phyloP scores from a whole-genome alignment of 495 filamentous ascomycete genomes.

The Jackrogersella minutella region DNA sequence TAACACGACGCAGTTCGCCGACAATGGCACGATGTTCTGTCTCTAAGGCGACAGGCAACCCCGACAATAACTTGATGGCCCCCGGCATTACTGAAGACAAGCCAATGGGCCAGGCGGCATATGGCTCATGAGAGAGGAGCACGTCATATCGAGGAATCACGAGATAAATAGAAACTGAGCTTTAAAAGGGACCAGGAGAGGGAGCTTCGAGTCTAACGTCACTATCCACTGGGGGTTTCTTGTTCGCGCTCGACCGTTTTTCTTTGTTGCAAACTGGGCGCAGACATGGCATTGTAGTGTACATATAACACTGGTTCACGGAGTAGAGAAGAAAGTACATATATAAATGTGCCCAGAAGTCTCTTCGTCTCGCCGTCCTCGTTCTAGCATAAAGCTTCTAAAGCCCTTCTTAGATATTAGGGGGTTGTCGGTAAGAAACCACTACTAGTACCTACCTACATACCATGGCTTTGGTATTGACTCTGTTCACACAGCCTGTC shows the following conservation, averaged over 20 bases:
- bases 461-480: too few species aligned
- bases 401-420: too few species aligned
- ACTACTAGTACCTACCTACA: too few species aligned
- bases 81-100: slow-evolving; percentile 67
- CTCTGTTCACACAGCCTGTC: too few species aligned
- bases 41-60: slow-evolving; percentile 73
- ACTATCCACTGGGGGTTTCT: slow-evolving; percentile 3
- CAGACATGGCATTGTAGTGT: slow-evolving; percentile 34
- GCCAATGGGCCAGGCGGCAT: slow-evolving; percentile 61
- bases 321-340: slow-evolving; percentile 34
- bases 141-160: slow-evolving; percentile 4
- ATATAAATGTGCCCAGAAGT: too few species aligned
- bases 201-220: slow-evolving; percentile 29
- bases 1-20: slow-evolving; percentile 72
- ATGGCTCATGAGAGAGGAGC: slow-evolving; percentile 50
- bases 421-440: too few species aligned
- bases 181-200: slow-evolving; percentile 3
- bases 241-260: slow-evolving; percentile 6
- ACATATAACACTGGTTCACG: slow-evolving; percentile 40
- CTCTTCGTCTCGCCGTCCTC: too few species aligned
- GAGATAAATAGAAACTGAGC: slow-evolving; percentile 12
- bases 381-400: slow-evolving; percentile 29
- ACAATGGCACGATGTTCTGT: slow-evolving; percentile 97
- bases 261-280: slow-evolving; percentile 33
- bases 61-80: slow-evolving; percentile 87